These are phyloP conservation scores for Aspergillus campestris DNA, from an alignment of 495 filamentous ascomycete genomes.

Conservation along the genomic window DNA sequence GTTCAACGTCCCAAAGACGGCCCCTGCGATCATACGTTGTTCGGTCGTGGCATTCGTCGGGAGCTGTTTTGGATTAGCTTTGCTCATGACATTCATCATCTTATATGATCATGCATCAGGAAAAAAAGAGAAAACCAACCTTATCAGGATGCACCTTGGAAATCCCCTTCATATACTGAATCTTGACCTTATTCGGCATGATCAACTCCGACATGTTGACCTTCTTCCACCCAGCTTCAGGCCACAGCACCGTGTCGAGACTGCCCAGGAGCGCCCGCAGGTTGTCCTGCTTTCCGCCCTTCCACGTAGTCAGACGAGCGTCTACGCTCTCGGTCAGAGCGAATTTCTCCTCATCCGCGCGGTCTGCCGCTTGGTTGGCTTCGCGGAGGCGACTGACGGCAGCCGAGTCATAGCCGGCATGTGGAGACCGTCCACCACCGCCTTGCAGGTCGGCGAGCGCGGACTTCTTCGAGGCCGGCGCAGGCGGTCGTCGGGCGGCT, in stretches of 20 bases:
- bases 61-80: constrained; percentile 45
- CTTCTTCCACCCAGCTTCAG: constrained; percentile 91
- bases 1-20: constrained; percentile 88
- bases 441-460: constrained; percentile 41
- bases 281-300: constrained; percentile 84
- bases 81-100: too few species aligned
- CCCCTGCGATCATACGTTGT: constrained; percentile 82
- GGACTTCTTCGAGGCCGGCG: constrained; percentile 33
- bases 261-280: constrained; percentile 81
- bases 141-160: constrained; percentile 97
- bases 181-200: constrained; percentile 85
- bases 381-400: constrained; percentile 72
- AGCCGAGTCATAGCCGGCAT: constrained; percentile 24
- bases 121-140: constrained; percentile 46
- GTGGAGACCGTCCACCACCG: constrained; percentile 10
- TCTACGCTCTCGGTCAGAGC: constrained; percentile 79
- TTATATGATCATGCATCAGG: not conserved
- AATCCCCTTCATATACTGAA: constrained; percentile 98
- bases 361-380: constrained; percentile 75
- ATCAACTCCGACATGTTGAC: constrained; percentile 87
- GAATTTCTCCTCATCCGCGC: constrained; percentile 85
- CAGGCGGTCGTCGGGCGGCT: constrained; percentile 28
- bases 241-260: constrained; percentile 84
- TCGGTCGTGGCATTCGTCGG: constrained; percentile 84
- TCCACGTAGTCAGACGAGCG: constrained; percentile 67